Evolutionary conservation across 2,329 filamentous ascomycete species (phyloP), one percentile per base, ranked within the genome.

Genomic region (Pseudogymnoascus sp.): DNA sequence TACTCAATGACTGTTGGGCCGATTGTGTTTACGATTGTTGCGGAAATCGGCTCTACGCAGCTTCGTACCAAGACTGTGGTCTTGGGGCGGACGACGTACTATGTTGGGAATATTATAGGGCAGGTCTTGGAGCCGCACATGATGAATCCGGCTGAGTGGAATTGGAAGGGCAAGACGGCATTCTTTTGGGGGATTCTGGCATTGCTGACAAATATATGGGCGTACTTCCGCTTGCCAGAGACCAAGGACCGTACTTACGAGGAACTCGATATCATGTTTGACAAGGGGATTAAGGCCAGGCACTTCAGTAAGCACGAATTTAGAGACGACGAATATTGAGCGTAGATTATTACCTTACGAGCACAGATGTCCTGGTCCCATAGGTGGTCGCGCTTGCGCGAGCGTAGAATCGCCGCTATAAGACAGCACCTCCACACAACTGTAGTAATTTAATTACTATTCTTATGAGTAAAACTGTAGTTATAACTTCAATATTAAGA

Each of bases 221-320:
- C 79, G 0, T 80, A 74, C 62, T 80, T 79, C 66, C 78, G 77
- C 16, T 72, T 82, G 4, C 75, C 75, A 43, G 77, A 79, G 67
- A 75, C 76, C 0, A 73, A 72, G 12, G 74, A 73, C 3, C 70
- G 75, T 14, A 89, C 89, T 0, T 96, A 91, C 70, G 90, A 89
- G 5, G 90, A 96, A 74, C 76, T 96, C 61, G 90, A 96, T 71
- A 69, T 94, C 60, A 78, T 96, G 54, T 96, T 96, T 69, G 88
- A 94, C 75, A 80, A 82, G 64, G 76, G 80, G 3, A 76, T 91
- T 20, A 81, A 81, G 64, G 90, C 90, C 6, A 79, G 90, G 67
- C 87, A 91, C 67, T 95, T 95, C 71, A 81, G 84, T 6, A 50
- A 37, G 22, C 20, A 22, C 14, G 39, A 60, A 12, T 35, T 61